Evolutionary conservation across 2,329 filamentous ascomycete genomes (phyloP).

Genomic region (Didymella segeticola): DNA sequence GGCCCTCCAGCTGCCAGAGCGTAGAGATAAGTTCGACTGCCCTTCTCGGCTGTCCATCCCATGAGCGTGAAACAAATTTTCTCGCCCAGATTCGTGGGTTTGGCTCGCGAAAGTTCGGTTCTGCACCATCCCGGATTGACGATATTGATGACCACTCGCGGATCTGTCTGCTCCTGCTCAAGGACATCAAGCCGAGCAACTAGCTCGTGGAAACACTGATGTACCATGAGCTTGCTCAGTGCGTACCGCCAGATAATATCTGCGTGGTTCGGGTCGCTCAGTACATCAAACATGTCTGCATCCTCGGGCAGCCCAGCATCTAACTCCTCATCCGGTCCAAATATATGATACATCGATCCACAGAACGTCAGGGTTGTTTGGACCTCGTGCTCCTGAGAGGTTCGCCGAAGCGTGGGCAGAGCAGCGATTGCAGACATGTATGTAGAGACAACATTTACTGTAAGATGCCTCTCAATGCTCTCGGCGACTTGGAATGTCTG

Average conservation of each 20-base stretch:
- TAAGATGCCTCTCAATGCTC: slow-evolving; percentile 33
- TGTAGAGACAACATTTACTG: slow-evolving; percentile 33
- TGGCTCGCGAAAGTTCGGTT: slow-evolving; percentile 15
- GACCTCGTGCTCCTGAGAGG: neutral
- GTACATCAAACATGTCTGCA: slow-evolving; percentile 9
- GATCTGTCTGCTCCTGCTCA: neutral
- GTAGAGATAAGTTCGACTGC: slow-evolving; percentile 11
- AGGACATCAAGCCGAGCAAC: neutral
- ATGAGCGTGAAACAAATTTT: slow-evolving; percentile 8
- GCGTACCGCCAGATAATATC: slow-evolving; percentile 18
- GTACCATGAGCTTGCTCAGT: slow-evolving; percentile 18
- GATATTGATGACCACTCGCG: slow-evolving; percentile 7
- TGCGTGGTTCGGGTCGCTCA: slow-evolving; percentile 7
- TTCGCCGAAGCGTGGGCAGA: slow-evolving; percentile 21
- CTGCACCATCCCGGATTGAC: slow-evolving; percentile 16
- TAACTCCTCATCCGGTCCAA: slow-evolving; percentile 10
- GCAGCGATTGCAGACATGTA: slow-evolving; percentile 30
- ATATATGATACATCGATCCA: slow-evolving; percentile 20
- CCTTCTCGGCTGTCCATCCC: slow-evolving; percentile 17
- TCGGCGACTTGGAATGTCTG: slow-evolving; percentile 20
- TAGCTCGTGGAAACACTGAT: slow-evolving; percentile 13
- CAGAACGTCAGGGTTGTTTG: slow-evolving; percentile 14
- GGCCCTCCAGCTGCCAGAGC: slow-evolving; percentile 12
- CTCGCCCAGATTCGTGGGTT: slow-evolving; percentile 5
- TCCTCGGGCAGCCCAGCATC: slow-evolving; percentile 2